phyloP scores from a whole-genome alignment of 1,284 basidiomycete genomes.

The Meripilus lineatus region DNA sequence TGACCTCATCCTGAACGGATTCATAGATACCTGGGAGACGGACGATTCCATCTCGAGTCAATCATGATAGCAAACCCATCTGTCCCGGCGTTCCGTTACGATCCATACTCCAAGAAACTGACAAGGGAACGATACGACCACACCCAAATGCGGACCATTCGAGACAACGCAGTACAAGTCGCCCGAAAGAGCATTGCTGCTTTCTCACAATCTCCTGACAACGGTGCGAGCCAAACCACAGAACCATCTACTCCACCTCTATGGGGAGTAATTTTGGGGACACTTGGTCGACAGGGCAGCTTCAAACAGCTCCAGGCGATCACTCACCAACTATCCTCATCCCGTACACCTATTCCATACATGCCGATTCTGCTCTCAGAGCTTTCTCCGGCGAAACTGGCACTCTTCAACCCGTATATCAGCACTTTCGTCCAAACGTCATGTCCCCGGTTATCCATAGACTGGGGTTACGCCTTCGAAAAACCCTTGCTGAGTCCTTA shows the following conservation, averaged over 20 bases:
- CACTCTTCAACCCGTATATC: conserved; percentile 77
- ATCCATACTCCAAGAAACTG: conserved; percentile 97
- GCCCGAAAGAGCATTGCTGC: conserved; percentile 62
- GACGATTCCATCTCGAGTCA: conserved; percentile 96
- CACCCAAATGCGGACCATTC: conserved; percentile 74
- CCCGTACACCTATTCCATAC: conserved; percentile 60
- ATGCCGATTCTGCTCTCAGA: conserved; percentile 94
- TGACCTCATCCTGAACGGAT: conserved; percentile 4
- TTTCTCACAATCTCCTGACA: conserved; percentile 16
- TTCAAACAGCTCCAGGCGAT: conserved; percentile 87
- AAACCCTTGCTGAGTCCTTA: conserved; percentile 91
- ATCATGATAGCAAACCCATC: conserved; percentile 99
- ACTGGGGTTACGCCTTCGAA: conserved; percentile 97
- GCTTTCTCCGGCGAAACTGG: conserved; percentile 90
- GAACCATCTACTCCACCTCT: conserved; percentile 27
- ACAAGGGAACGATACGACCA: conserved; percentile 94
- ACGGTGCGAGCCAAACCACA: conserved; percentile 5
- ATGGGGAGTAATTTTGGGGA: conserved; percentile 97
- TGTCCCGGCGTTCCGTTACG: conserved; percentile 97
- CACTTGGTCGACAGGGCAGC: conserved; percentile 92
- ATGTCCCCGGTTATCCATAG: conserved; percentile 93
- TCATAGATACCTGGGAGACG: conserved; percentile 91
- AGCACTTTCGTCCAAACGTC: conserved; percentile 93
- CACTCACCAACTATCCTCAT: conserved; percentile 56
- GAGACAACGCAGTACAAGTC: conserved; percentile 73